Evolutionary conservation across 306 rosid genomes (phyloP), one percentile per base, ranked within the genome.

Genomic region (Senna tora): DNA sequence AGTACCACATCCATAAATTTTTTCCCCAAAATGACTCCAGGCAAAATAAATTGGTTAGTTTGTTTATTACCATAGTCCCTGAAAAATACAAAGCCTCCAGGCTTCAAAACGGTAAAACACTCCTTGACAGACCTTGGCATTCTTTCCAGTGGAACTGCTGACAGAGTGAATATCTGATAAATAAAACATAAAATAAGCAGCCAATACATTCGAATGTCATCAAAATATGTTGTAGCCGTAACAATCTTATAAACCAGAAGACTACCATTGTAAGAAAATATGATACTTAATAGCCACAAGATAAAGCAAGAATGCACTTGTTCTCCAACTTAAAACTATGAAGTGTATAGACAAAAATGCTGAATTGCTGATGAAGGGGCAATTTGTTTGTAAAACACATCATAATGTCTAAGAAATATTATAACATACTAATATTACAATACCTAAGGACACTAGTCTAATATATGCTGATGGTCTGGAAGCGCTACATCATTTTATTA

Each of bases 61-160:
- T 25, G 81, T 45, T 67, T 25, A 68, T 84, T 91, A 94, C 98
- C 97, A 45, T 94, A 91, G 73, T 94, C 98, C 82, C 98, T 86
- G 66, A 91, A 94, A 28, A 94, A 82, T 57, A 91, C 91, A 81
- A 83, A 69, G 76, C 98, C 97, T 83, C 98, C 96, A 0, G 98
- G 96, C 79, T 89, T 87, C 55, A 94, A 73, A 71, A 91, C 86
- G 76, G 76, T 67, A 80, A 83, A 87, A 63, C 94, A 94, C 68
- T 89, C 96, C 76, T 81, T 83, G 77, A 94, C 70, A 21, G 91
- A 84, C 73, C 72, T 79, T 11, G 87, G 86, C 91, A 91, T 89
- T 84, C 84, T 89, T 68, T 83, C 84, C 39, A 79, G 82, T 0
- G 96, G 92, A 52, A 94, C 55, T 14, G 96, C 97, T 66, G 98